Evolutionary conservation across 345 rosid species (phyloP), one percentile per base, ranked within the genome.

Genomic region (Carallia pectinifolia): DNA sequence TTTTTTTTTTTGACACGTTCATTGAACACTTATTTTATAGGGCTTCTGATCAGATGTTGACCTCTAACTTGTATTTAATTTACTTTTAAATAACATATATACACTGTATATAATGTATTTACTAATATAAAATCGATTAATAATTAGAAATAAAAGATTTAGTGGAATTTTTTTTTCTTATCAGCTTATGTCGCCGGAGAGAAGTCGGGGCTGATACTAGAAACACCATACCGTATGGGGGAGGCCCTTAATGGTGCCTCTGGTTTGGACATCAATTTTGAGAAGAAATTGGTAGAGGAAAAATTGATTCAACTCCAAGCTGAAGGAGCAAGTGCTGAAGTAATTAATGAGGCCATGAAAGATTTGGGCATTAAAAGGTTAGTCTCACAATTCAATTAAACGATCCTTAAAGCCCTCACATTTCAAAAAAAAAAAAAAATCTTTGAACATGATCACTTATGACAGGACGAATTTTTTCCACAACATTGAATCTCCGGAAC

Each of bases 161-260:
- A 12, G 16, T 13, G 50, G 50, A 44, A 3, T 48, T 16, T 5
- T 10, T n/a, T 39, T 1, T 10, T 8, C 6, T 61, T 17, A 54
- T 48, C 79, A 76, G 80, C 76, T 30, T 76, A 66, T 71, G 72
- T 66, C 6, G 17, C 47, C 6, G 80, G 71, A 29, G 80, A 71
- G 50, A 65, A 58, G 39, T 23, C 53, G 56, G 80, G 80, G 17
- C 23, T 76, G 44, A 66, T 71, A 38, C 34, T 30, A 8, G 80
- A 71, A 53, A 76, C 17, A 6, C 62, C 76, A 27, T 71, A 27
- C 38, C 6, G 5, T 0, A 33, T 13, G 37, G 73, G 73, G 0
- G 77, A 77, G 52, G 23, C 74, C 7, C 65, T 67, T 6, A 77
- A 71, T 44, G 77, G 74, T 10, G 39, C 40, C 23, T 23, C 63